Base-by-base conservation (phyloP, 768 basidiomycete genomes). In the Auricularia auricula-judae region DNA sequence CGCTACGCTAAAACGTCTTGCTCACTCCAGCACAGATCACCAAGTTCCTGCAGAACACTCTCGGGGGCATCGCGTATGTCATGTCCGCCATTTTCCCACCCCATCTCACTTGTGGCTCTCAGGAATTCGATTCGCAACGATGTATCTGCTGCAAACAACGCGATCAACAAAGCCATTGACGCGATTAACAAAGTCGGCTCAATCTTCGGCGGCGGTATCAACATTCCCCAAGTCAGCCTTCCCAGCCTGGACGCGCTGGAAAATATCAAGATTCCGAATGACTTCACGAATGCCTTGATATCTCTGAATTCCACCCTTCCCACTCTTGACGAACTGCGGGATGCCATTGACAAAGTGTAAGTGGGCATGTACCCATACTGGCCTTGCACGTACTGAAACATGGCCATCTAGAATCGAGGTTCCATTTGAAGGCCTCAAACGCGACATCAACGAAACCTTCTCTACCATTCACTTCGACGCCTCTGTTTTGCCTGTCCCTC, bases 391-490 rank as follows among this genome's bases (percentile, higher is more conserved):
- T 62, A 11, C 29, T 62, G 66, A 64, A 29, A 64, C 58, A 29
- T 29, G 3, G 36, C 29, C 8, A 66, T 10, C 3, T 62, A 93
- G 88, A 64, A 82, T 97, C 67, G 85, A 89, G 71, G 87, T 82
- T 0, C 96, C 96, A 0, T 97, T 98, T 71, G 91, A 97, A 70
- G 78, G 84, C 3, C 74, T 98, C 62, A 97, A 94, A 74, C 78
- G 84, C 66, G 91, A 95, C 61, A 93, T 98, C 74, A 96, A 96
- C 71, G 81, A 86, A 65, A 94, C 93, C 0, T 89, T 97, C 67
- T 71, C 81, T 36, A 81, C 82, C n/a, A 79, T 95, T 47, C 77
- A 79, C 42, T 89, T 94, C 74, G 81, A 91, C 70, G 79, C 87
- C 7, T 83, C 86, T 8, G 73, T 84, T 10, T 81, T 97, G 29